Percentiles rank a stretch among this genome's conserved stretches.
Conservation (phyloP, 441 rosid species). For the Rhodomyrtus psidioides region DNA sequence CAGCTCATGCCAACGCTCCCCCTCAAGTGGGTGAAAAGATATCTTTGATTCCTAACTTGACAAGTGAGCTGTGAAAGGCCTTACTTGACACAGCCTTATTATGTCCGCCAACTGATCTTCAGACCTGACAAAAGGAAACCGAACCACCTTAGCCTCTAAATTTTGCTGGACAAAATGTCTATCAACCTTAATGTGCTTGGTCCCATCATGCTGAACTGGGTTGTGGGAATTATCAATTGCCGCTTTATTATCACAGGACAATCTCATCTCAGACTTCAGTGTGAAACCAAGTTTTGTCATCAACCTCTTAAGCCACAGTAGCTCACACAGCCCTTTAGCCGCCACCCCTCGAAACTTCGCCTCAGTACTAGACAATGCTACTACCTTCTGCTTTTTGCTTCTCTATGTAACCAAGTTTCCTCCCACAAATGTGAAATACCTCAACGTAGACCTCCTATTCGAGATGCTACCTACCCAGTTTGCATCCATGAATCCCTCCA, state of each 20-base stretch:
- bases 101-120: too few relatives aligned
- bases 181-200: neutral
- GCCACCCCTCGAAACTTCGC: neutral
- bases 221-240: neutral
- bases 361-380: neutral
- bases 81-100: too few relatives aligned
- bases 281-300: neutral
- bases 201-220: neutral
- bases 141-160: neutral
- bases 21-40: too few relatives aligned
- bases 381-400: neutral
- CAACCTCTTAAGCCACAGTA: neutral
- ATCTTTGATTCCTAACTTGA: too few relatives aligned
- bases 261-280: too few relatives aligned
- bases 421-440: neutral
- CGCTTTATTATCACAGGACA: neutral
- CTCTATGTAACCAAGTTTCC: too few relatives aligned
- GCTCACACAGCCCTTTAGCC: neutral
- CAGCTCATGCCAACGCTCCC: too few relatives aligned
- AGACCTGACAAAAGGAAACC: too few relatives aligned
- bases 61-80: too few relatives aligned
- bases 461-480: neutral
- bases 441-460: neutral
- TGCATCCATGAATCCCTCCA: neutral
- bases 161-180: neutral